A percentile compares a stretch with the other conserved stretches of the same genome.
phyloP scores from a whole-genome alignment of 2,329 filamentous ascomycete species.

The Falciphora oryzae region DNA sequence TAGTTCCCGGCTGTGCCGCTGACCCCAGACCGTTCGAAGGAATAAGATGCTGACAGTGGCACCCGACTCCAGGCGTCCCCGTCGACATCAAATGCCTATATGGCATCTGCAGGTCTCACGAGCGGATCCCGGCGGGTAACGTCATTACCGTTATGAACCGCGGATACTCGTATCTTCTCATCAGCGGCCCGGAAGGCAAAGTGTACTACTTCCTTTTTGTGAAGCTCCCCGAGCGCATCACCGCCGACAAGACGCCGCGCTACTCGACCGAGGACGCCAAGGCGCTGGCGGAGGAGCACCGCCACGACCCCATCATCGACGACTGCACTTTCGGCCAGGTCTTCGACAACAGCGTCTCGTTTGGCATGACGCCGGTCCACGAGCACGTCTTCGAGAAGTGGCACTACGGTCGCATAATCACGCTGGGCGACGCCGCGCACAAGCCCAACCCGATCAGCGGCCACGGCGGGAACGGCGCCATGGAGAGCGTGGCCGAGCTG shows the following conservation, averaged over 20 bases:
- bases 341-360: slow-evolving; percentile 13
- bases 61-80: neutral
- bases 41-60: too few relatives aligned
- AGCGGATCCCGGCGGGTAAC: slow-evolving; percentile 7
- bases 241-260: slow-evolving; percentile 14
- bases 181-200: slow-evolving; percentile 14
- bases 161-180: slow-evolving; percentile 12
- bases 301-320: slow-evolving; percentile 11
- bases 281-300: slow-evolving; percentile 8
- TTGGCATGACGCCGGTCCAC: slow-evolving; percentile 27
- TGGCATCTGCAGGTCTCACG: slow-evolving; percentile 15
- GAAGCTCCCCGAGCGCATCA: slow-evolving; percentile 9
- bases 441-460: slow-evolving; percentile 24
- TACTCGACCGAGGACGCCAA: slow-evolving; percentile 15
- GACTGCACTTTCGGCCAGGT: slow-evolving; percentile 14
- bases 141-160: slow-evolving; percentile 10
- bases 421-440: slow-evolving; percentile 27
- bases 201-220: slow-evolving; percentile 18
- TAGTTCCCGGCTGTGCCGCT: too few relatives aligned
- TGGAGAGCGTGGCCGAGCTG: slow-evolving; percentile 20
- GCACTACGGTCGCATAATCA: slow-evolving; percentile 25
- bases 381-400: slow-evolving; percentile 29
- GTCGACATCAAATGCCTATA: slow-evolving; percentile 15
- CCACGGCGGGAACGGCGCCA: slow-evolving; percentile 22
- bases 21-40: too few relatives aligned